Base-by-base conservation (phyloP, 164 flowering plant species). In the Umbellularia californica region DNA sequence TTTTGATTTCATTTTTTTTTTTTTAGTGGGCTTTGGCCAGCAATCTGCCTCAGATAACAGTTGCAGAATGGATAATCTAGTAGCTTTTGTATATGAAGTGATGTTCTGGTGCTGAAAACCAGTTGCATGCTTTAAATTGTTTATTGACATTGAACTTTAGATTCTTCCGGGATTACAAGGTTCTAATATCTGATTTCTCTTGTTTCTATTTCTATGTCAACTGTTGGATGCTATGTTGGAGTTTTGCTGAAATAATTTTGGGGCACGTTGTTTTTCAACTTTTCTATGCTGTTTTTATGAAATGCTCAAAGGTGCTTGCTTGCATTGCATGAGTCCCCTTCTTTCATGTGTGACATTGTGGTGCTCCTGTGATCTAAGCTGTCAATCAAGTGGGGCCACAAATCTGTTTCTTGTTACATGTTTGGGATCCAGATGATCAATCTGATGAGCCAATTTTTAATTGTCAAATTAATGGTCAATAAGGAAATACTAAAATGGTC, bases 1-100 rank as follows among this genome's bases (percentile, higher is more conserved):
- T 71, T 71, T 71, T 28, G 6, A 14, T 27, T 69, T 23, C 23
- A 47, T 69, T 69, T 69, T 67, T 28, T 67, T 69, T 69, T 69
- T 67, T 28, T 67, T 30, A 47, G n/a, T 41, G 55, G 51, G 55
- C 15, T 69, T 50, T 17, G 47, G 55, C 27, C 71, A n/a, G n/a
- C n/a, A 22, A 68, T 19, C 14, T 41, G 22, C 50, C 4, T 17
- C 47, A 68, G 50, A 68, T 23, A 17, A 6, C 27, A 35, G 13
- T 12, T 69, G 55, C 71, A 35, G 25, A 19, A 14, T 69, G 24
- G 69, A 67, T 28, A 35, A 67, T 67, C 41, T 27, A 28, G 69
- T 67, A 30, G 69, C 23, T 23, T 55, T 55, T 67, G 69, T 25
- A 13, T 28, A 67, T 67, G 69, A 67, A 27, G 41, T 27, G 33